A percentile compares a stretch with the other conserved stretches of the same genome.
Conservation (phyloP, 148 eudicot genomes). For the Fagopyrum esculentum region DNA sequence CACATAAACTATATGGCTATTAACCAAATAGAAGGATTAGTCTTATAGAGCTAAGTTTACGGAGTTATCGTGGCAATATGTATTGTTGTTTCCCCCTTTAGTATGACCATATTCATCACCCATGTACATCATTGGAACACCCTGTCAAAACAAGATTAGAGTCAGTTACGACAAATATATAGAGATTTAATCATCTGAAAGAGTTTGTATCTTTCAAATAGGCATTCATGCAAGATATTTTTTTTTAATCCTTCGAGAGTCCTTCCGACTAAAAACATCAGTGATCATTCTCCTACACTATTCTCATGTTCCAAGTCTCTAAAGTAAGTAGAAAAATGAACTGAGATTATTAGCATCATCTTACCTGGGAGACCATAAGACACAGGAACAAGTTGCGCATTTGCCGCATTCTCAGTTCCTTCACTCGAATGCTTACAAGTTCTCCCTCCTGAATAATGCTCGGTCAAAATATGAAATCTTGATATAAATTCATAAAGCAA, state of each 20-base stretch:
- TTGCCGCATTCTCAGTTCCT: constrained; percentile 78
- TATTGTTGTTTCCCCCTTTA: constrained; percentile 97
- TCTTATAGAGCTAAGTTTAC: constrained; percentile 24
- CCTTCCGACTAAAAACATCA: not conserved
- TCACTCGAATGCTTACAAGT: constrained; percentile 61
- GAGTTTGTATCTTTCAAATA: not conserved
- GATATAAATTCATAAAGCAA: not conserved
- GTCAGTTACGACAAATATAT: not conserved
- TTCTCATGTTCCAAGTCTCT: not conserved
- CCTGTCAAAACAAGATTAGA: constrained; percentile 34
- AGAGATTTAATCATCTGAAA: not conserved
- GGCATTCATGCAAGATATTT: not conserved
- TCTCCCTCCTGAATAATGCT: constrained; percentile 66
- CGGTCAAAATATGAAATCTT: not conserved
- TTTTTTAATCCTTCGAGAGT: not conserved
- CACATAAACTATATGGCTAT: constrained; percentile 14
- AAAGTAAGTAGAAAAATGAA: not conserved
- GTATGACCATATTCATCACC: constrained; percentile 99
- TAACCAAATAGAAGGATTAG: constrained; percentile 4
- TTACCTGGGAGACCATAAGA: constrained; percentile 97
- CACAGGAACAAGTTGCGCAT: constrained; percentile 81
- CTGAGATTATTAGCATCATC: constrained; percentile 9
- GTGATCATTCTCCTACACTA: not conserved
- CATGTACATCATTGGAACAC: constrained; percentile 97
- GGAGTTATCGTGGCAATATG: constrained; percentile 95